These are phyloP conservation scores for Senna tora DNA, from an alignment of 306 rosid genomes.

Conservation along the genomic window DNA sequence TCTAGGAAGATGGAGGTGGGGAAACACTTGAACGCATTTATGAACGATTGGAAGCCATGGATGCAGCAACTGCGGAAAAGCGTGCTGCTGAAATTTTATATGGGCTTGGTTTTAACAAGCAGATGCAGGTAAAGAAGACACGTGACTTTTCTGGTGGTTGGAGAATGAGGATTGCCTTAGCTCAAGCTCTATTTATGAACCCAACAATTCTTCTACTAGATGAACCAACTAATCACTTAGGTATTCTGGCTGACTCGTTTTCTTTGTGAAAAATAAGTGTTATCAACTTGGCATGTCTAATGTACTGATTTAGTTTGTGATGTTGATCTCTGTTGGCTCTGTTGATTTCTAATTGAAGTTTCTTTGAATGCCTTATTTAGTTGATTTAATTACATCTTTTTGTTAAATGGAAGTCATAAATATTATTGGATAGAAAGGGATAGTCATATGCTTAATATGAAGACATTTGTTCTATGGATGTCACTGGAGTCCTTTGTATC, in stretches of 20 bases:
- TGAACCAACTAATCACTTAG: slow-evolving; percentile 99
- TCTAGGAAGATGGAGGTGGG: slow-evolving; percentile 95
- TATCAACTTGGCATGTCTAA: slow-evolving; percentile 15
- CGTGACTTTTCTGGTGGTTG: slow-evolving; percentile 99
- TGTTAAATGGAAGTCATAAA: slow-evolving; percentile 6
- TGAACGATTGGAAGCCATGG: slow-evolving; percentile 90
- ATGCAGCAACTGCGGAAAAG: slow-evolving; percentile 96
- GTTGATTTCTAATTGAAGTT: slow-evolving; percentile 18
- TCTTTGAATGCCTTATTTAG: slow-evolving; percentile 4
- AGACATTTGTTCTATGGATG: slow-evolving; percentile 6
- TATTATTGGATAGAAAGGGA: slow-evolving; percentile 4
- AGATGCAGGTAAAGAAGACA: slow-evolving; percentile 93
- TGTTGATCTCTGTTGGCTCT: slow-evolving; percentile 2
- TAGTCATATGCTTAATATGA: slow-evolving; percentile 4
- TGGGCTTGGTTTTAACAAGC: slow-evolving; percentile 94
- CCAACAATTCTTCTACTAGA: slow-evolving; percentile 94
- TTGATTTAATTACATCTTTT: slow-evolving; percentile 14
- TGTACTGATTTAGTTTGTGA: slow-evolving; percentile 10
- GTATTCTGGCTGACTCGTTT: slow-evolving; percentile 40
- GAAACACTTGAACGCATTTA: slow-evolving; percentile 87
- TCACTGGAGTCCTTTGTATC: background rate
- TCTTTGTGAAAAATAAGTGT: background rate
- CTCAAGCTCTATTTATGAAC: slow-evolving; percentile 91
- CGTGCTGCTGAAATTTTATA: slow-evolving; percentile 95
- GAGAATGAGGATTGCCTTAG: slow-evolving; percentile 99